Base-by-base conservation (phyloP, 345 rosid genomes). In the Citrus sp. region DNA sequence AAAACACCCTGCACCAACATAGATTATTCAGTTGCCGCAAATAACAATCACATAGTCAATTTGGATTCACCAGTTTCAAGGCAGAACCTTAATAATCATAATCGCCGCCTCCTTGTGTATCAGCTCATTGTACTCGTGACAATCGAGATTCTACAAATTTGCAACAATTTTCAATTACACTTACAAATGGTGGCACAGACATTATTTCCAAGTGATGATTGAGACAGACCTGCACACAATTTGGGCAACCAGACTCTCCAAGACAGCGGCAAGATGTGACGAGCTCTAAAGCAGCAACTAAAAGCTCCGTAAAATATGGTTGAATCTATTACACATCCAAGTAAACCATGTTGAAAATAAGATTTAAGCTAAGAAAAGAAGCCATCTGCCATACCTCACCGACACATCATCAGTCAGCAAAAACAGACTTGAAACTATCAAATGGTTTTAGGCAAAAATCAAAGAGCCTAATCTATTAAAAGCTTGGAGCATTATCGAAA, bases 51-150 rank as follows among this genome's bases (percentile, higher is more conserved):
- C 22, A 59, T 8, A n/a, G 2, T 38, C 66, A 64, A 51, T 77
- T 63, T 6, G 73, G 46, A 30, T 68, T 24, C 34, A 37, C 13
- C 63, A 58, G 73, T 64, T 80, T 54, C 13, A 56, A 18, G 56
- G 67, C 38, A 51, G 67, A 80, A 93, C 96, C 97, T 92, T 78
- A 46, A 92, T 88, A 75, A 95, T 92, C 83, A 84, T 79, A 77
- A 92, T 90, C 77, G 94, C 97, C 40, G 97, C 93, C 38, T 85
- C 88, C 89, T 93, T 95, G 86, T 91, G 88, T 78, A 93, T 67
- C 78, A 85, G 92, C 80, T 93, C 97, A 66, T 95, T 93, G 82
- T 88, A 90, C 82, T 88, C 93, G 3, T 83, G 90, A 80, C 97
- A 93, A 72, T 85, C 88, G 73, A 85, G 74, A 79, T 85, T 91